Evolutionary conservation across 2,329 filamentous ascomycete species (phyloP).

Genomic region (Fusarium marasasianum): DNA sequence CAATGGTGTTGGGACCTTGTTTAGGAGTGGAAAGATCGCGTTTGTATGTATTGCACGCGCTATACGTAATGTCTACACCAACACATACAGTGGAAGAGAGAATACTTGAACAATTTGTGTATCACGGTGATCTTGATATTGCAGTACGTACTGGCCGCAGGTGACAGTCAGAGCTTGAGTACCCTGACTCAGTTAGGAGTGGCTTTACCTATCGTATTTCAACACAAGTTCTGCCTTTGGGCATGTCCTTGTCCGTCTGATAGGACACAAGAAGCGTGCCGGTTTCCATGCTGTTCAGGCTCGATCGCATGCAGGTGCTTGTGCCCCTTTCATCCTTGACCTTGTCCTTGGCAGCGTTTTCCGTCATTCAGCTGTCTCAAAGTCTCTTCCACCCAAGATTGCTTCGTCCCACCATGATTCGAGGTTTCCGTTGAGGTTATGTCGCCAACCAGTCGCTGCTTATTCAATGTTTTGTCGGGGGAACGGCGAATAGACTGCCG

Average conservation of each 20-base stretch:
- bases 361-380: background rate
- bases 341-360: background rate
- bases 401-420: background rate
- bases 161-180: background rate
- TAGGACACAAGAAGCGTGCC: background rate
- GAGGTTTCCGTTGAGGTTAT: background rate
- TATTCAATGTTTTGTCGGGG: background rate
- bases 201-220: background rate
- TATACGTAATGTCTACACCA: conserved; percentile 53
- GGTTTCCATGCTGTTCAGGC: background rate
- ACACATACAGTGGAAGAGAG: conserved; percentile 37
- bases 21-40: conserved; percentile 19
- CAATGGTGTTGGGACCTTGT: conserved; percentile 36
- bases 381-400: background rate
- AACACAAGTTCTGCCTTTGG: background rate
- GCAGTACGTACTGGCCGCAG: background rate
- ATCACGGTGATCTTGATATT: background rate
- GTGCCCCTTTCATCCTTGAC: background rate
- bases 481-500: background rate
- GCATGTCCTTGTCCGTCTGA: background rate
- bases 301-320: background rate
- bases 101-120: conserved; percentile 25
- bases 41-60: conserved; percentile 41
- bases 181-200: background rate
- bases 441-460: background rate